Percentiles rank a stretch among this genome's conserved stretches.
Evolutionary conservation across 352 stramenopile species (phyloP).

Genomic region (Lagenidium giganteum): DNA sequence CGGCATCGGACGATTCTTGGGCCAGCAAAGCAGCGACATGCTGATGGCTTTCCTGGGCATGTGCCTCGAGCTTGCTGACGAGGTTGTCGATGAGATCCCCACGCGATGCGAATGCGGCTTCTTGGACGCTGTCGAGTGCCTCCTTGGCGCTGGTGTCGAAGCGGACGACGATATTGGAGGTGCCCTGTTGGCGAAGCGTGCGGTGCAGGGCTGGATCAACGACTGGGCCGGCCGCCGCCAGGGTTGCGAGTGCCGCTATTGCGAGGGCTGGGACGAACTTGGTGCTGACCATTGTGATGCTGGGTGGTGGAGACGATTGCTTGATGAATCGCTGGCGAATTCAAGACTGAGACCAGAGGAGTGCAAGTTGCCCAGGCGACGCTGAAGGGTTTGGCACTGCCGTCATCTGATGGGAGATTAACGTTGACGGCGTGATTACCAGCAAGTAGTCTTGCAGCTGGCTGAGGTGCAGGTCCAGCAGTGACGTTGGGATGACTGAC

Average conservation of each 20-base stretch:
- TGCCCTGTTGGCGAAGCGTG: conserved; percentile 18
- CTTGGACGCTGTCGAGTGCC: conserved; percentile 13
- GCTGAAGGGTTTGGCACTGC: no score
- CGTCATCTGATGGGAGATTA: no score
- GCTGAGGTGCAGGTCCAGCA: no score
- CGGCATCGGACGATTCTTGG: conserved; percentile 8
- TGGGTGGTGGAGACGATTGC: no score
- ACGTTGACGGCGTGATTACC: no score
- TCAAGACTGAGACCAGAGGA: no score
- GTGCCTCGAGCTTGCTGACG: neutral
- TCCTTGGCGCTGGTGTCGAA: conserved; percentile 16
- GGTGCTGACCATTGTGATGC: neutral
- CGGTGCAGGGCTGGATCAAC: conserved; percentile 21
- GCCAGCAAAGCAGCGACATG: conserved; percentile 1
- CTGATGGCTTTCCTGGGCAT: conserved; percentile 1
- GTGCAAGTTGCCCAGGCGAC: no score
- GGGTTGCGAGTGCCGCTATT: conserved; percentile 2
- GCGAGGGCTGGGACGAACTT: conserved; percentile 2
- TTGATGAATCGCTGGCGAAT: no score
- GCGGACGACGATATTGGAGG: conserved; percentile 28
- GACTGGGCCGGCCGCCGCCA: conserved; percentile 6
- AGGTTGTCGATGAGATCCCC: conserved; percentile 10
- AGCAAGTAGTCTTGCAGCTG: no score
- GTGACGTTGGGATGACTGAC: no score
- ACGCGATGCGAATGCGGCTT: conserved; percentile 9